Evolutionary conservation across 139 green algal genomes (phyloP).

Genomic region (Gonium pectorale): DNA sequence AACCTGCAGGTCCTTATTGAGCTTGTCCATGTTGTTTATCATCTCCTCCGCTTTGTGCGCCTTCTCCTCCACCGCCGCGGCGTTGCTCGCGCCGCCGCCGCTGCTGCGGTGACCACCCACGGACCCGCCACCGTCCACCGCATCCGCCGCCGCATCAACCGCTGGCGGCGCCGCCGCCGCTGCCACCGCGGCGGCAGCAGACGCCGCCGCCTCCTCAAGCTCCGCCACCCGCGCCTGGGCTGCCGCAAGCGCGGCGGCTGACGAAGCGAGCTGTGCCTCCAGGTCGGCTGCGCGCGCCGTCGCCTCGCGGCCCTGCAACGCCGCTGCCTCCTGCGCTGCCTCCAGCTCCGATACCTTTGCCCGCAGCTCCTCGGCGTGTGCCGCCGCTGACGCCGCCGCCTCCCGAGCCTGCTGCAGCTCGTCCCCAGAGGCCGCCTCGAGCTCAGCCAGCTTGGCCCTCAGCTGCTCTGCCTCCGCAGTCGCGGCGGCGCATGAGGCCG

Average conservation of each 20-base stretch:
- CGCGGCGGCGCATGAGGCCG: too few relatives aligned
- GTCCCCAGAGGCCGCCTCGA: too few relatives aligned
- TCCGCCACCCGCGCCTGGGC: constrained; percentile 13
- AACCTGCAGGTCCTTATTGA: constrained; percentile 26
- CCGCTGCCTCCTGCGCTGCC: not conserved
- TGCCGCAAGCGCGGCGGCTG: not conserved
- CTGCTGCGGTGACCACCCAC: not conserved
- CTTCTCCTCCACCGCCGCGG: not conserved
- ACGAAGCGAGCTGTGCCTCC: not conserved
- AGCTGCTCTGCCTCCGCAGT: too few relatives aligned
- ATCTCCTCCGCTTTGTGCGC: not conserved
- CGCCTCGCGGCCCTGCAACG: not conserved
- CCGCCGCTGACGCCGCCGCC: not conserved
- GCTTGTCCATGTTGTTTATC: not conserved
- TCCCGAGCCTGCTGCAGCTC: not conserved
- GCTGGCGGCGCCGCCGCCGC: not conserved
- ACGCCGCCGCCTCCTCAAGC: constrained; percentile 2
- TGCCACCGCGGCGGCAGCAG: not conserved
- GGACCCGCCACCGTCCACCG: not conserved
- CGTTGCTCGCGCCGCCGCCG: not conserved
- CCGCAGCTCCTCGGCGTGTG: not conserved
- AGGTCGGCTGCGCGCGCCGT: not conserved
- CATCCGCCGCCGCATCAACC: not conserved
- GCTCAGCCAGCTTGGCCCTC: too few relatives aligned
- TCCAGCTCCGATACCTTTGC: constrained; percentile 5